Conservation (phyloP, 441 rosid genomes). For the Arabidopsis hybrid region DNA sequence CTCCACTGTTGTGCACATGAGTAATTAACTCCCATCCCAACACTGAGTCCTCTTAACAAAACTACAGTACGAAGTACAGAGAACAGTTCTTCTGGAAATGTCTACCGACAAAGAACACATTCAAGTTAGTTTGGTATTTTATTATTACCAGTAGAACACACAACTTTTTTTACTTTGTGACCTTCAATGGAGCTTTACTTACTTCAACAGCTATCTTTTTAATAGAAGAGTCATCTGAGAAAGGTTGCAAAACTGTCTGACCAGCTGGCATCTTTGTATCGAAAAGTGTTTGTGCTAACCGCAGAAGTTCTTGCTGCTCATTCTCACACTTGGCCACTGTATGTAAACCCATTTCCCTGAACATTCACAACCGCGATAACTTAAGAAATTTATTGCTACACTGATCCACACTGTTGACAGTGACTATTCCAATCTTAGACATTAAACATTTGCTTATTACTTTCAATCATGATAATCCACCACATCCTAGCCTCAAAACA, state of each 20-base stretch:
- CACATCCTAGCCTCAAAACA: background rate
- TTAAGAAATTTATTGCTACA: background rate
- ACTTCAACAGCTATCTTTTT: constrained; percentile 83
- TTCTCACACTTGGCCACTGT: constrained; percentile 66
- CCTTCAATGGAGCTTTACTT: constrained; percentile 18
- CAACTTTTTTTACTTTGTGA: background rate
- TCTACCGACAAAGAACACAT: constrained; percentile 49
- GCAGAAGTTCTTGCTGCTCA: constrained; percentile 77
- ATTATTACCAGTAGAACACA: background rate
- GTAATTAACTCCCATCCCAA: constrained; percentile 86
- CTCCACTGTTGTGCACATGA: constrained; percentile 92
- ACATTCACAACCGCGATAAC: constrained; percentile 13
- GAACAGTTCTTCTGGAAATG: constrained; percentile 91
- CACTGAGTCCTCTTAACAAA: constrained; percentile 91
- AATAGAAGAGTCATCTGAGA: constrained; percentile 83
- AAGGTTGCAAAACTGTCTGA: constrained; percentile 82
- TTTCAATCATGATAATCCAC: background rate
- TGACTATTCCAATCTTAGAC: constrained; percentile 15
- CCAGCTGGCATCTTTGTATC: constrained; percentile 92
- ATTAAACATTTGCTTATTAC: constrained; percentile 5
- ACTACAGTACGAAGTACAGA: constrained; percentile 86
- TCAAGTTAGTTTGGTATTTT: constrained; percentile 24
- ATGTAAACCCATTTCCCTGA: constrained; percentile 85
- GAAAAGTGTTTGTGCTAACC: constrained; percentile 89
- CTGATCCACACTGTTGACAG: background rate